Evolutionary conservation across 2,329 filamentous ascomycete species (phyloP).

Genomic region (Moelleriella libera): DNA sequence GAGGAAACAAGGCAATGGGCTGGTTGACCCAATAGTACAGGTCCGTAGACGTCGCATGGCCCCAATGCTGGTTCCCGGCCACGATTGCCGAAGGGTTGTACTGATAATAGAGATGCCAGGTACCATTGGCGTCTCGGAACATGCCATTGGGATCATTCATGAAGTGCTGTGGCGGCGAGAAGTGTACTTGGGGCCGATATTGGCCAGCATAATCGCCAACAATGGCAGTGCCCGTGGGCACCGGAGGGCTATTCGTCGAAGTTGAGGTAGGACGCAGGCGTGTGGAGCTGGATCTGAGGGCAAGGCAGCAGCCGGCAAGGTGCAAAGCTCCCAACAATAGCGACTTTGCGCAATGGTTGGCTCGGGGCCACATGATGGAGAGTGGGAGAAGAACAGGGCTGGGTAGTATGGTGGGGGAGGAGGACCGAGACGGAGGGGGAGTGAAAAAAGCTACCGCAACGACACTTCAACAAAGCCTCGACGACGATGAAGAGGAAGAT

Average conservation of each 20-base stretch:
- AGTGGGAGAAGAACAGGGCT: too few relatives aligned
- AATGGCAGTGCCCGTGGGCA: slow-evolving; percentile 11
- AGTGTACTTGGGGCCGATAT: slow-evolving; percentile 8
- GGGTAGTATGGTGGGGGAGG: too few relatives aligned
- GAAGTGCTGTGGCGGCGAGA: slow-evolving; percentile 2
- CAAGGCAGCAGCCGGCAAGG: slow-evolving; percentile 1
- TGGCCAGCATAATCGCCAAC: slow-evolving; percentile 7
- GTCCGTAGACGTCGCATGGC: slow-evolving; percentile 48
- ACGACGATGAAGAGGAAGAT: too few relatives aligned
- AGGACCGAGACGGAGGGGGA: background rate
- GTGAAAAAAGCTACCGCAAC: too few relatives aligned
- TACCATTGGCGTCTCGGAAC: slow-evolving; percentile 39
- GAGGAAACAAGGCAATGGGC: slow-evolving; percentile 42
- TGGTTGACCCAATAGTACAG: slow-evolving; percentile 53
- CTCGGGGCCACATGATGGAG: background rate
- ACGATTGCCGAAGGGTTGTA: slow-evolving; percentile 27
- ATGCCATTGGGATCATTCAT: slow-evolving; percentile 5
- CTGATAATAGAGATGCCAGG: slow-evolving; percentile 54
- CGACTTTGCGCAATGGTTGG: background rate
- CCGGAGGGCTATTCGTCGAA: background rate
- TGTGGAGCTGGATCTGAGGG: background rate
- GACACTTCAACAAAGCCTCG: too few relatives aligned
- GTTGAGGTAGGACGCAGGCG: background rate
- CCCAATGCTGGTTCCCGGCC: slow-evolving; percentile 51
- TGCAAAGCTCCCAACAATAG: background rate